Evolutionary conservation across 2,329 filamentous ascomycete species (phyloP), one percentile per base, ranked within the genome.

Genomic region (Oidium heveae): DNA sequence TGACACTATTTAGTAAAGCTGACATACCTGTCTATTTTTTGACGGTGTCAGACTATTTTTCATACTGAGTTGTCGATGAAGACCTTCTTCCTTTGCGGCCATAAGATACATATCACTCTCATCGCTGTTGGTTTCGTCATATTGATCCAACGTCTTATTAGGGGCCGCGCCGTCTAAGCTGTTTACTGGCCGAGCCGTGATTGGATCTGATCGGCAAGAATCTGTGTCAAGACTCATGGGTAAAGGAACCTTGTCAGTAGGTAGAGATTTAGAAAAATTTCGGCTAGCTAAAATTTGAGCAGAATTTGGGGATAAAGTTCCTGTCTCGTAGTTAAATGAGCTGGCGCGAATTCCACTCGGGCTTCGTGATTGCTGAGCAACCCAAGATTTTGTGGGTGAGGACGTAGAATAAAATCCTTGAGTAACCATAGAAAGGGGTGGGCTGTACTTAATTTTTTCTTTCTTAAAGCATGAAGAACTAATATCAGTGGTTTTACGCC

Each of bases 21-120:
- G 3, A 28, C 24, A 28, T 28, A 28, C 24, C 24, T 28, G 24
- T 58, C 57, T 59, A 54, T 56, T 60, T 46, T 60, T 57, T 43
- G 58, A 59, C 12, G 57, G 54, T 32, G 56, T 50, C 36, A 56
- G 57, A 36, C 47, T 54, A 32, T 53, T 55, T 37, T 33, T 55
- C 51, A 57, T 57, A 41, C 37, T 53, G 36, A 55, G 54, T 51
- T 58, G 56, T 56, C 59, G 58, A 18, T 55, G 49, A 55, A 58
- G 47, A 36, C 64, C 62, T 56, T 65, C 63, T 54, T 64, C 62
- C 39, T 59, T 56, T n/a, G 63, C 63, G 28, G 62, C 62, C 44
- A 60, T 59, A 3, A 65, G 56, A 39, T 64, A 65, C 12, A 65
- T 55, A 58, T 65, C 63, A 36, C 61, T 62, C 22, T 64, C 63